These are phyloP conservation scores for Ophiostoma perfectum DNA, from an alignment of 2,329 filamentous ascomycete genomes.

Conservation along the genomic window DNA sequence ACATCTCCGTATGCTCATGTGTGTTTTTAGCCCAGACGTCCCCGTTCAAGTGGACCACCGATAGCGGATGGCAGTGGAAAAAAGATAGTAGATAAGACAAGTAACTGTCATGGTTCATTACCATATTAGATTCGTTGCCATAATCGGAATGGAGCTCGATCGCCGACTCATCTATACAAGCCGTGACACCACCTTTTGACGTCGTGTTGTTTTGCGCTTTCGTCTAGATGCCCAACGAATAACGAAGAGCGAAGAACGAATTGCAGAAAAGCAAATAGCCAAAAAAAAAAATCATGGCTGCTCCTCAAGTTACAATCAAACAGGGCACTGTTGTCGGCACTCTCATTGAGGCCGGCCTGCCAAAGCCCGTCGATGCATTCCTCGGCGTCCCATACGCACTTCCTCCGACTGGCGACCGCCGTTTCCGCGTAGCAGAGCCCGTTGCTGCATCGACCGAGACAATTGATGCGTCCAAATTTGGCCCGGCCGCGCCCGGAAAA, in stretches of 20 bases:
- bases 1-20: conserved; percentile 3
- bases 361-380: conserved; percentile 8
- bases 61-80: conserved; percentile 3
- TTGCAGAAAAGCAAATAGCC: not conserved
- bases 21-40: not conserved
- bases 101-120: not conserved
- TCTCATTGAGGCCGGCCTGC: not conserved
- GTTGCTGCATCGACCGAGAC: conserved; percentile 6
- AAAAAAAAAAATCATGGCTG: not conserved
- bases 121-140: not conserved
- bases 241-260: not conserved
- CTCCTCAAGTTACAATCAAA: conserved; percentile 6
- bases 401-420: conserved; percentile 7
- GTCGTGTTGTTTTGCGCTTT: not conserved
- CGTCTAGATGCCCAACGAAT: not conserved
- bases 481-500: not conserved
- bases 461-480: not conserved
- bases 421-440: not conserved
- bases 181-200: not conserved
- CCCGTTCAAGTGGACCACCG: not conserved
- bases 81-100: not conserved
- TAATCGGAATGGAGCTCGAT: conserved; percentile 7
- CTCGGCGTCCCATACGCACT: conserved; percentile 11
- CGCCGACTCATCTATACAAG: not conserved
- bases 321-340: conserved; percentile 12